Percentiles rank a stretch among this genome's conserved stretches.
phyloP scores from a whole-genome alignment of 73 alveolate species.

The Halteria grandinella region DNA sequence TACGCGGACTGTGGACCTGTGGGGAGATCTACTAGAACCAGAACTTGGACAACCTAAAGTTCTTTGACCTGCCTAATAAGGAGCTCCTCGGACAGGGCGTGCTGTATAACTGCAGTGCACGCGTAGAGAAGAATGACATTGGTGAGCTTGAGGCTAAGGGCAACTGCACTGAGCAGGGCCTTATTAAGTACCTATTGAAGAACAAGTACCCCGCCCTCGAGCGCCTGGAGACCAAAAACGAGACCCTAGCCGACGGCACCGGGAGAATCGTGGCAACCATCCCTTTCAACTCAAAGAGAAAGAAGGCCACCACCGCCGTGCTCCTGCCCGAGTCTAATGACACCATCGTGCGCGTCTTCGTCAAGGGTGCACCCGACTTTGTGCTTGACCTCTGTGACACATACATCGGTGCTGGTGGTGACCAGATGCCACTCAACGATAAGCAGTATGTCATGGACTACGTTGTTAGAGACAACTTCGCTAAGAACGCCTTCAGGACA shows the following conservation, averaged over 20 bases:
- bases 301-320: constrained; percentile 86
- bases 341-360: constrained; percentile 59
- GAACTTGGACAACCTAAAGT: not conserved
- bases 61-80: not conserved
- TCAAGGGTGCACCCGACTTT: constrained; percentile 95
- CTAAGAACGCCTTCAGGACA: constrained; percentile 83
- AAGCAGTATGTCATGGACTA: constrained; percentile 58
- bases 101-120: constrained; percentile 49
- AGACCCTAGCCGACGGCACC: constrained; percentile 9
- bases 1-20: constrained; percentile 72
- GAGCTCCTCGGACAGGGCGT: constrained; percentile 26
- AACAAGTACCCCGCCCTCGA: too few species aligned
- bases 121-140: constrained; percentile 54
- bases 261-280: constrained; percentile 22
- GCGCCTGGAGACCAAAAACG: not conserved
- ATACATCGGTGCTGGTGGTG: constrained; percentile 75
- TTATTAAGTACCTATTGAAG: not conserved
- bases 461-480: constrained; percentile 68
- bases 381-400: constrained; percentile 71
- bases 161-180: constrained; percentile 79
- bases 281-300: constrained; percentile 89
- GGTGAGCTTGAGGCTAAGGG: constrained; percentile 70
- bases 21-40: constrained; percentile 65
- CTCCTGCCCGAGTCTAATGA: not conserved
- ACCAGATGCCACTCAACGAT: constrained; percentile 54